Base-by-base conservation (phyloP, 1,284 basidiomycete genomes). In the Amylostereum areolatum region DNA sequence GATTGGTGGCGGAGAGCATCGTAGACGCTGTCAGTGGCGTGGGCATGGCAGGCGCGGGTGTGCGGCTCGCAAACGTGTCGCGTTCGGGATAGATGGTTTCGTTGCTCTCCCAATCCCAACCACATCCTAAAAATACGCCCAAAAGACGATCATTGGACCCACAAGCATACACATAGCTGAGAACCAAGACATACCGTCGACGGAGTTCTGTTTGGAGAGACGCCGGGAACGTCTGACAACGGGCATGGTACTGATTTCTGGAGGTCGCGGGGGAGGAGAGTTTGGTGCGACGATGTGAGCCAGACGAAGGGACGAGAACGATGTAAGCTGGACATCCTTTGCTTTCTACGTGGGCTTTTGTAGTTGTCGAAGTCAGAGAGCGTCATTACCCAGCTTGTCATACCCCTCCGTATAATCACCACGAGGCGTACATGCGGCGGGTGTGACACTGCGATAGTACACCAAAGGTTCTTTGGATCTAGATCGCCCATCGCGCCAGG, bases 381-480 rank as follows among this genome's bases (percentile, higher is more conserved):
- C 32, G 34, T 29, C 10, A 18, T 27, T 32, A 27, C 6, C 45
- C 47, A 37, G 44, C 40, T 50, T 55, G 43, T 53, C 34, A 45
- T 58, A 61, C 54, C 66, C 59, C 61, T 58, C 64, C 61, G 58
- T 67, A 57, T 56, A 51, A 61, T 64, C 65, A 71, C 71, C 61
- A 67, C 63, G 65, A 67, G 64, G 63, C 57, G 47, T 47, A 58
- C 60, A 59, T 44, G 59, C 58, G 63, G 60, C 8, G n/a, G n/a
- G n/a, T n/a, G n/a, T n/a, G n/a, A n/a, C n/a, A n/a, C n/a, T n/a
- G n/a, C n/a, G n/a, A n/a, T n/a, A n/a, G n/a, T n/a, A n/a, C n/a
- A n/a, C n/a, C n/a, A n/a, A n/a, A n/a, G 37, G 40, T 29, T 18
- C 39, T 55, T 54, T 54, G n/a, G n/a, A n/a, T n/a, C n/a, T n/a